Conservation (phyloP, 192 early-diverging fungal genomes). For the Coemansia asiatica region DNA sequence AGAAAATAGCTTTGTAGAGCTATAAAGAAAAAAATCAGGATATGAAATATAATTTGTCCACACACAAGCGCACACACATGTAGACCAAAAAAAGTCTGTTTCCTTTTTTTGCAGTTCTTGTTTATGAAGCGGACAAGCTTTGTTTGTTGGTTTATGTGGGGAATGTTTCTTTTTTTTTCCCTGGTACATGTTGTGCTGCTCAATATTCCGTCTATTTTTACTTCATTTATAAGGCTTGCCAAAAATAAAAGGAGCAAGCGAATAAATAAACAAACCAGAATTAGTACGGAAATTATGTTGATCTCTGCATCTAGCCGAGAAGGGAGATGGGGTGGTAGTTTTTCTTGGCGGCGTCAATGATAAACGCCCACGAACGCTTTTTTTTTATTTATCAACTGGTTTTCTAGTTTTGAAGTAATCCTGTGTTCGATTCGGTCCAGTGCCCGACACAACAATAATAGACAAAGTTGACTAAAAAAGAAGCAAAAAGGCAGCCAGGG, state of each 20-base stretch:
- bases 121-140: neutral
- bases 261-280: no score
- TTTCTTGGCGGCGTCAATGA: neutral
- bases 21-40: slow-evolving; percentile 9
- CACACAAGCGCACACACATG: neutral
- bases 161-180: neutral
- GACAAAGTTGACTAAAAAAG: no score
- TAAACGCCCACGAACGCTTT: neutral
- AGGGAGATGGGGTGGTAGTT: neutral
- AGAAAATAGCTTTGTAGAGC: neutral
- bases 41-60: neutral
- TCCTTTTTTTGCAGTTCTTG: neutral
- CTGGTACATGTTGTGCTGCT: no score
- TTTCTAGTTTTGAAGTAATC: no score
- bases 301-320: slow-evolving; percentile 3
- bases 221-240: no score
- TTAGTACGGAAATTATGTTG: neutral
- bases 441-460: no score
- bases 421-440: neutral
- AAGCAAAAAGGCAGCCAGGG: slow-evolving; percentile 2
- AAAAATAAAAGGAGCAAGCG: no score
- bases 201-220: no score
- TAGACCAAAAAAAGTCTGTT: neutral
- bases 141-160: neutral
- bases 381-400: no score